Evolutionary conservation across 768 basidiomycete genomes (phyloP), one percentile per base, ranked within the genome.

Genomic region (Tricholoma furcatifolium): DNA sequence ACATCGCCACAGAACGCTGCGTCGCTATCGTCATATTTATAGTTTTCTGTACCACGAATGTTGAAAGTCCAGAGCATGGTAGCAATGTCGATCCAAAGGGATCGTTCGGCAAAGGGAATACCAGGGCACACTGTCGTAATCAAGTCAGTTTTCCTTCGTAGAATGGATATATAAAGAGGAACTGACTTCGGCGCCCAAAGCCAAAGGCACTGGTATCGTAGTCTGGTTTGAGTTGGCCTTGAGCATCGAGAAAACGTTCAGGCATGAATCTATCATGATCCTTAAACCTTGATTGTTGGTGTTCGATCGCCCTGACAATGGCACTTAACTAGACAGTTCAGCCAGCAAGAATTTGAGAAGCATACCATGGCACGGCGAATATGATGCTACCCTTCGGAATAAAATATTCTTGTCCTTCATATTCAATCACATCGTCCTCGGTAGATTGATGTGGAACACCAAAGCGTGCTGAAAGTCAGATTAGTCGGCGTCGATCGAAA

Each of bases 11-110:
- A 17, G 45, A 46, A 46, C 17, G 31, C 45, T 34, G 31, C 31
- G 15, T 32, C 24, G 15, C 30, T 27, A 17, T 46, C 45, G 10
- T 46, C 30, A n/a, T 46, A 32, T 30, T 20, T 17, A 34, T 17
- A 18, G 8, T 34, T 15, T 14, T 32, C 45, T 11, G 45, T 34
- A 17, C 8, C 20, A 11, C 31, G 45, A 21, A 46, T 46, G 45
- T 46, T 46, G 45, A 46, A 46, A 12, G 45, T 46, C 45, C 45
- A 46, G 45, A 46, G 45, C 45, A 46, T 46, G 17, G 45, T 46
- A 14, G 30, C 45, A 6, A 46, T 46, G 17, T 46, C 45, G 18
- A 46, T 46, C 45, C 45, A 46, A 18, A 46, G 34, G 17, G 45
- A 46, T 18, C 45, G 45, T 17, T 46, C 45, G 10, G 45, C 45